A percentile compares a stretch with the other conserved stretches of the same genome.
Evolutionary conservation across 2,329 filamentous ascomycete species (phyloP).

Genomic region (Aspergillus spinulosporus): DNA sequence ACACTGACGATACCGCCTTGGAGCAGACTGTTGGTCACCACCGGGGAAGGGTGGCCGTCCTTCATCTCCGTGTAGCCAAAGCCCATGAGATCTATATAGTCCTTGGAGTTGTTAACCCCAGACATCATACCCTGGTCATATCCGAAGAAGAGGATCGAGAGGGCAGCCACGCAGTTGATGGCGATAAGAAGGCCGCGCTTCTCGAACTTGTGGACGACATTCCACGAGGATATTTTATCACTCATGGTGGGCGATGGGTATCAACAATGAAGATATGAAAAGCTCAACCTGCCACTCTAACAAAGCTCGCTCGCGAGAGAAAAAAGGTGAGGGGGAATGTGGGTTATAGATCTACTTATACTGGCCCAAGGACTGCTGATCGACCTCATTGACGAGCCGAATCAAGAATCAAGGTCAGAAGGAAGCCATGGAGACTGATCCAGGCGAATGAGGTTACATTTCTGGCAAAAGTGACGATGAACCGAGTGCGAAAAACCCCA

Average conservation of each 20-base stretch:
- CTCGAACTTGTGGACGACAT: constrained; percentile 56
- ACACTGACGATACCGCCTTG: constrained; percentile 64
- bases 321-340: neutral
- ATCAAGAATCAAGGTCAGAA: neutral
- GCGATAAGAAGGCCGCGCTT: constrained; percentile 59
- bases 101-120: constrained; percentile 64
- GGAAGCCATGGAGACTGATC: neutral
- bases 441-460: constrained; percentile 25
- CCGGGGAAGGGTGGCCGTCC: constrained; percentile 47
- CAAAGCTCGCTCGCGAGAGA: neutral
- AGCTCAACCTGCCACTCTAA: neutral
- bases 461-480: constrained; percentile 17
- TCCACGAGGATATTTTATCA: constrained; percentile 44
- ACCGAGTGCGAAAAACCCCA: constrained; percentile 5
- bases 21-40: constrained; percentile 60
- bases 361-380: constrained; percentile 2
- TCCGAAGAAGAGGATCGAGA: constrained; percentile 70
- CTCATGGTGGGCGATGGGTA: constrained; percentile 29
- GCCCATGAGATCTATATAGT: constrained; percentile 66
- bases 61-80: constrained; percentile 60
- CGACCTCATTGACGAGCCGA: constrained; percentile 6
- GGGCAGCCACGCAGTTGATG: constrained; percentile 63
- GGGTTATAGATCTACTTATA: neutral
- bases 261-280: neutral
- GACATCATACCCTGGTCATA: constrained; percentile 60